A percentile compares a stretch with the other conserved stretches of the same genome.
These are phyloP conservation scores for Omphalea diandra DNA, from an alignment of 441 rosid species.

Conservation along the genomic window DNA sequence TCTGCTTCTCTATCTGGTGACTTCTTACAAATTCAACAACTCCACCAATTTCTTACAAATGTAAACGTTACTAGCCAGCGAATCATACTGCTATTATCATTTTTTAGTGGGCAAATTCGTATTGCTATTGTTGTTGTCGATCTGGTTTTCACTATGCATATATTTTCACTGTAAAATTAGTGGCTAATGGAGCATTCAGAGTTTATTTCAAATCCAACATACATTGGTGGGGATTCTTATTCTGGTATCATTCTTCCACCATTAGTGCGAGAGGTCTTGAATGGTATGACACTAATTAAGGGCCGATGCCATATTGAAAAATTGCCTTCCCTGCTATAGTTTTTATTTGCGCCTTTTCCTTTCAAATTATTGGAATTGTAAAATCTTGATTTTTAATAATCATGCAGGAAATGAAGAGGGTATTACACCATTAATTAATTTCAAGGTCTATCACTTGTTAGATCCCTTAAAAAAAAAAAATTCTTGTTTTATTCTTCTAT, in stretches of 20 bases:
- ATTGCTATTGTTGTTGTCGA: no score
- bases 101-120: no score
- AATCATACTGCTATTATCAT: not conserved
- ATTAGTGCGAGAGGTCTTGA: conserved; percentile 42
- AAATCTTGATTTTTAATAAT: not conserved
- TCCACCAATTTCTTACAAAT: conserved; percentile 48
- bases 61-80: conserved; percentile 26
- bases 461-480: no score
- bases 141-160: no score
- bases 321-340: no score
- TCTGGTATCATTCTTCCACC: conserved; percentile 59
- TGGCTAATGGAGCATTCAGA: conserved; percentile 60
- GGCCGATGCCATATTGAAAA: no score
- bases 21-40: conserved; percentile 35
- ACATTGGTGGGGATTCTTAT: conserved; percentile 73
- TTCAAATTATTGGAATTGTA: not conserved
- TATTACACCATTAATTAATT: conserved; percentile 40
- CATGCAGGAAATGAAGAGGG: conserved; percentile 55
- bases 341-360: not conserved
- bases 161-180: conserved; percentile 31
- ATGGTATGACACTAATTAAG: conserved; percentile 35
- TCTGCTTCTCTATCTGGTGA: conserved; percentile 44
- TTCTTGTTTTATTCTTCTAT: no score
- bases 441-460: conserved; percentile 42
- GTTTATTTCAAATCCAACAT: conserved; percentile 48